Evolutionary conservation across 306 rosid genomes (phyloP), one percentile per base, ranked within the genome.

Genomic region (Ziziphus jujuba): DNA sequence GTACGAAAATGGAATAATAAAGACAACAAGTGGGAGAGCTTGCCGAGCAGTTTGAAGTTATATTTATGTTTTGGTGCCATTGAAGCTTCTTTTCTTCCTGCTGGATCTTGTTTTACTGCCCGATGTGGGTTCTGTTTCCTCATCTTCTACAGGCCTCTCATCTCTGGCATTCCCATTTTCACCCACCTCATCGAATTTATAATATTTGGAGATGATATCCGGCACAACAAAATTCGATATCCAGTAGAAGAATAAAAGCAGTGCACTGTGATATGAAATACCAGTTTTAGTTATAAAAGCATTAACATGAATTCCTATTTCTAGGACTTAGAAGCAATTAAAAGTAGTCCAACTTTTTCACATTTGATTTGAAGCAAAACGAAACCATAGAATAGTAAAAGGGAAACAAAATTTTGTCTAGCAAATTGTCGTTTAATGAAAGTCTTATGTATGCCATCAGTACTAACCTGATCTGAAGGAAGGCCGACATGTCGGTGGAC

Each of bases 151-250:
- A 40, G 63, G 54, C 9, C 71, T 47, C 9, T 25, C 72, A 31
- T 80, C 89, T 15, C 76, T 69, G 35, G 23, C 52, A 64, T 77
- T 67, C 81, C 70, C 72, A 34, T 79, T 79, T 67, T 81, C 73
- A 1, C 56, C 70, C 40, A 4, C 53, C 60, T 74, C 40, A 44
- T 80, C 87, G 17, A 60, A 65, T 24, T 73, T 71, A 2, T 47
- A 83, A 61, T 55, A 40, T 62, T 81, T 87, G 31, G 72, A 43
- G 14, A 84, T 28, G 53, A 87, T 34, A 12, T 73, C 66, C 10
- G 96, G 89, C 72, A 85, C 86, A 3, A 81, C 9, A 66, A 85
- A 85, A 65, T 89, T 83, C 6, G 86, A 55, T 40, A 81, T 14
- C 68, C 74, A 65, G 56, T 82, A 89, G 6, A 72, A 9, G 9